A percentile compares a stretch with the other conserved stretches of the same genome.
phyloP scores from a whole-genome alignment of 129 eudicot genomes.

The Kitagawia praeruptora region DNA sequence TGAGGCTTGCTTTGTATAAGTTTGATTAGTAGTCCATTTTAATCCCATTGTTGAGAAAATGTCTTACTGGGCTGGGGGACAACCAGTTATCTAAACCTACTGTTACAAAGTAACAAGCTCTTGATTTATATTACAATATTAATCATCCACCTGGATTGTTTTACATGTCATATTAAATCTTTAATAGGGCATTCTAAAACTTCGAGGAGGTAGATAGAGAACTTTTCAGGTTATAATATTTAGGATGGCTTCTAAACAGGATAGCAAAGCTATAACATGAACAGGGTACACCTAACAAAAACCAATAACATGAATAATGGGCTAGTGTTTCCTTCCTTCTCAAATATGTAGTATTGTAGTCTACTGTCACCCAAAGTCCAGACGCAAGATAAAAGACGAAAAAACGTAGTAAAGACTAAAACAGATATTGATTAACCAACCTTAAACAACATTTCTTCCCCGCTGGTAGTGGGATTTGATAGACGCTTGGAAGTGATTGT shows the following conservation, averaged over 20 bases:
- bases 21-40: too few species aligned
- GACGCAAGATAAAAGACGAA: slow-evolving; percentile 3
- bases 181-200: neutral
- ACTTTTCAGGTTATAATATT: neutral
- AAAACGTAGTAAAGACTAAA: slow-evolving; percentile 8
- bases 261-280: neutral
- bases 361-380: neutral
- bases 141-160: neutral
- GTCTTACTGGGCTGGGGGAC: too few species aligned
- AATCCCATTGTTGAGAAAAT: neutral
- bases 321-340: neutral
- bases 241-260: neutral
- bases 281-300: neutral
- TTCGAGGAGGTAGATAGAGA: neutral
- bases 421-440: slow-evolving; percentile 24
- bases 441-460: slow-evolving; percentile 63
- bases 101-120: neutral
- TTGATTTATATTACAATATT: neutral
- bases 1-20: neutral
- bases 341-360: neutral
- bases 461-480: slow-evolving; percentile 24
- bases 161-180: neutral
- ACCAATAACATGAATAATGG: neutral
- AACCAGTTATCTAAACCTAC: too few species aligned
- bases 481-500: slow-evolving; percentile 24